Evolutionary conservation across 306 rosid genomes (phyloP).

Genomic region (Crotalaria pallida): DNA sequence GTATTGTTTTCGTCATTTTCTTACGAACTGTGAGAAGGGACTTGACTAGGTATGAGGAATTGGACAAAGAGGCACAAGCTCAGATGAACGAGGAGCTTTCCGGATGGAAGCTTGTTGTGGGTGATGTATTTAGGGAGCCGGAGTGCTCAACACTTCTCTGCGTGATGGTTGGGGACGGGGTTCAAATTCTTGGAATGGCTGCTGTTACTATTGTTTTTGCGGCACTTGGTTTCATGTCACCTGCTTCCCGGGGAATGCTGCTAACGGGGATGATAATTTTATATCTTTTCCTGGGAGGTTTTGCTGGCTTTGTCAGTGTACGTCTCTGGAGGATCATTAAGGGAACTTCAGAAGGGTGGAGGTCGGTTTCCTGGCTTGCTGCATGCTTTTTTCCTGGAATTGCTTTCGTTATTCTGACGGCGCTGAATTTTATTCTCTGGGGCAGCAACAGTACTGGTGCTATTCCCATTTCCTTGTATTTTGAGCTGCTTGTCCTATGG

Average conservation of each 20-base stretch:
- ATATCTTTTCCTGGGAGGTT: constrained; percentile 82
- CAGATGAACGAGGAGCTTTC: constrained; percentile 99
- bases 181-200: constrained; percentile 92
- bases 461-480: constrained; percentile 82
- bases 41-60: constrained; percentile 87
- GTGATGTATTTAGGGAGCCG: constrained; percentile 96
- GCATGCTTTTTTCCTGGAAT: constrained; percentile 96
- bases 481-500: constrained; percentile 78
- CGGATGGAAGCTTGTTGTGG: constrained; percentile 99
- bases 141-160: constrained; percentile 73
- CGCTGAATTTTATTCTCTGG: constrained; percentile 85
- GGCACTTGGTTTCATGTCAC: constrained; percentile 78
- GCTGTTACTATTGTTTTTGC: constrained; percentile 83
- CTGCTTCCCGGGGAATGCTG: constrained; percentile 75
- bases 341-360: constrained; percentile 93
- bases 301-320: constrained; percentile 90
- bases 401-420: constrained; percentile 70
- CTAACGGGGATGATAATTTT: constrained; percentile 92
- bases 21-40: constrained; percentile 93
- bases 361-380: constrained; percentile 68
- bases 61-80: constrained; percentile 95
- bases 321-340: constrained; percentile 88
- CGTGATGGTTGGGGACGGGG: constrained; percentile 92
- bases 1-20: constrained; percentile 91
- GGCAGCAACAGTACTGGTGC: constrained; percentile 94